phyloP scores from a whole-genome alignment of 2,329 filamentous ascomycete genomes.

The Penicillium sp. region DNA sequence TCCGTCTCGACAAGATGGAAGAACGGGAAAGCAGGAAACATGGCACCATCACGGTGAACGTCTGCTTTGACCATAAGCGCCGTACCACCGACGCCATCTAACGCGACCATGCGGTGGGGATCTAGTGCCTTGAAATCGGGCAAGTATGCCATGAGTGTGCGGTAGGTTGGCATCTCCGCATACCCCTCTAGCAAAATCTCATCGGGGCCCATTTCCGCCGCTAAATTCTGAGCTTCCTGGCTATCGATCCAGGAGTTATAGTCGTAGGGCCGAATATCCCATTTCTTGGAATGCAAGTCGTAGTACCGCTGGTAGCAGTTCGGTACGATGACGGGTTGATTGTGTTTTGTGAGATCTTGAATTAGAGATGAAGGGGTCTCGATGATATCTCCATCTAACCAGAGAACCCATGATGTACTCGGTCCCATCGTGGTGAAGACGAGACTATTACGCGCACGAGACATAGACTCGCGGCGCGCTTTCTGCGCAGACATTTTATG shows the following conservation, averaged over 20 bases:
- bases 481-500: constrained; percentile 95
- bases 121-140: constrained; percentile 58
- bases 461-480: constrained; percentile 83
- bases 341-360: constrained; percentile 84
- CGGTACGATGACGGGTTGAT: constrained; percentile 90
- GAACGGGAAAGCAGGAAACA: constrained; percentile 97
- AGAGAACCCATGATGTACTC: constrained; percentile 92
- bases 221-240: constrained; percentile 75
- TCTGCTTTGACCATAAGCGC: constrained; percentile 94
- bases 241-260: constrained; percentile 98
- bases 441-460: constrained; percentile 88
- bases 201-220: constrained; percentile 80
- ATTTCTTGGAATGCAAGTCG: constrained; percentile 72
- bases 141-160: constrained; percentile 89
- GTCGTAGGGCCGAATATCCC: constrained; percentile 85
- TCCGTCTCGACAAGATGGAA: constrained; percentile 98
- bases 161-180: constrained; percentile 87
- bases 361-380: constrained; percentile 86
- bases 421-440: constrained; percentile 94
- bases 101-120: constrained; percentile 69
- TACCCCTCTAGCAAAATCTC: constrained; percentile 96
- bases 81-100: constrained; percentile 94
- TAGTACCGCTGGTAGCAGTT: constrained; percentile 93
- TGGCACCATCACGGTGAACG: constrained; percentile 94
- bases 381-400: constrained; percentile 91